These are phyloP conservation scores for Metschnikowia gelsemii DNA, from an alignment of 805 yeast species.

Conservation along the genomic window DNA sequence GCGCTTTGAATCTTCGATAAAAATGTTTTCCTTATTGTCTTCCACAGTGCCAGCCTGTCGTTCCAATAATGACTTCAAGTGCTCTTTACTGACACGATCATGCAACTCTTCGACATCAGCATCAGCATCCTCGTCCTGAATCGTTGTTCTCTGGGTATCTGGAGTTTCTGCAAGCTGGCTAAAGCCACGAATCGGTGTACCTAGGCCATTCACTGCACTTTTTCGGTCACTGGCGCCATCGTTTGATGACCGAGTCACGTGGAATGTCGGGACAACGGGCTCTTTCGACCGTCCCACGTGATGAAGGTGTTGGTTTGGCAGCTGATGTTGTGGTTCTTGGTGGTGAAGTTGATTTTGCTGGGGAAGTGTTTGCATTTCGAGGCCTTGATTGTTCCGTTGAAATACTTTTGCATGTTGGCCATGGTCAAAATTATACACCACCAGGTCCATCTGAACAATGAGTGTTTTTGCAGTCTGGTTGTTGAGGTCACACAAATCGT, in stretches of 20 bases:
- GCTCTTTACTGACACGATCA: conserved; percentile 36
- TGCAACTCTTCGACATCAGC: conserved; percentile 37
- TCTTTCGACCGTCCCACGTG: too few relatives aligned
- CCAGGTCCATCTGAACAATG: conserved; percentile 40
- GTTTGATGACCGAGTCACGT: conserved; percentile 2
- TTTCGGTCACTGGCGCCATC: neutral
- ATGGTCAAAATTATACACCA: conserved; percentile 18
- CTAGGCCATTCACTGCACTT: conserved; percentile 6
- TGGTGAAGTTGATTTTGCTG: neutral
- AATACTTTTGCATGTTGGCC: too few relatives aligned
- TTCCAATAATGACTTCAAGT: conserved; percentile 29
- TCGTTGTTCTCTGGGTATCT: conserved; percentile 45
- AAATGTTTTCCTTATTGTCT: conserved; percentile 51
- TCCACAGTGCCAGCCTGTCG: conserved; percentile 25
- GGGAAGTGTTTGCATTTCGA: neutral
- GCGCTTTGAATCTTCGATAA: conserved; percentile 36
- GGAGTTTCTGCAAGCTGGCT: conserved; percentile 35
- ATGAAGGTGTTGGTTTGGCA: neutral
- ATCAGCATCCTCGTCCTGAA: conserved; percentile 45
- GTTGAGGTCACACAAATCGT: conserved; percentile 44
- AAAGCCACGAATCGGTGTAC: conserved; percentile 19
- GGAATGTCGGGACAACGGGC: conserved; percentile 6
- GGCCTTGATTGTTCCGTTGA: too few relatives aligned
- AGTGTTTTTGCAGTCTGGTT: conserved; percentile 46
- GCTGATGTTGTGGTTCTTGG: neutral